These are phyloP conservation scores for Plasmodium gallinaceum DNA, from an alignment of 169 alveolate species.

Conservation along the genomic window DNA sequence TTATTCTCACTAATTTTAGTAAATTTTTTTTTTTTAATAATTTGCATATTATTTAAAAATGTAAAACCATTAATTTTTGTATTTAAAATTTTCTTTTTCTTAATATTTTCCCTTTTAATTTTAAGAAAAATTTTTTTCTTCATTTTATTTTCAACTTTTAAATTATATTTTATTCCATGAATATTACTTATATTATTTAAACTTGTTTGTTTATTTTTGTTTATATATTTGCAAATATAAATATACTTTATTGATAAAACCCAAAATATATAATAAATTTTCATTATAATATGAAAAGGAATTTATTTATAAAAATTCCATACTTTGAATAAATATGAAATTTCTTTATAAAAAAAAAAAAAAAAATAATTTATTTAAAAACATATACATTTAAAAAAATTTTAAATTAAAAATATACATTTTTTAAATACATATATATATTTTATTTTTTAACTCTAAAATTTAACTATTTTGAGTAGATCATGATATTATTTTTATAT, in stretches of 20 bases:
- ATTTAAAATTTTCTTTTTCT: too few species aligned
- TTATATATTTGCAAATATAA: background rate
- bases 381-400: background rate
- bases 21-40: background rate
- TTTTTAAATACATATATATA: too few species aligned
- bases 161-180: too few species aligned
- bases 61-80: too few species aligned
- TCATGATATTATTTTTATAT: too few species aligned
- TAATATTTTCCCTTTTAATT: too few species aligned
- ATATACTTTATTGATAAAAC: conserved; percentile 8
- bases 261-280: background rate
- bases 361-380: background rate
- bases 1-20: background rate
- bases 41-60: background rate
- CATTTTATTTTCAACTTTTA: too few species aligned
- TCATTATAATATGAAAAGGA: conserved; percentile 11
- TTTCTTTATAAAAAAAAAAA: background rate
- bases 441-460: too few species aligned
- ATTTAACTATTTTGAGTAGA: too few species aligned
- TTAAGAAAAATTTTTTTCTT: too few species aligned
- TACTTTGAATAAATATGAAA: too few species aligned
- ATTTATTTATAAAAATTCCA: background rate
- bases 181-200: background rate
- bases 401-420: too few species aligned
- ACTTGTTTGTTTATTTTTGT: background rate